A percentile compares a stretch with the other conserved stretches of the same genome.
Evolutionary conservation across 2,329 filamentous ascomycete genomes (phyloP).

Genomic region (Ophiosphaerella korrae): DNA sequence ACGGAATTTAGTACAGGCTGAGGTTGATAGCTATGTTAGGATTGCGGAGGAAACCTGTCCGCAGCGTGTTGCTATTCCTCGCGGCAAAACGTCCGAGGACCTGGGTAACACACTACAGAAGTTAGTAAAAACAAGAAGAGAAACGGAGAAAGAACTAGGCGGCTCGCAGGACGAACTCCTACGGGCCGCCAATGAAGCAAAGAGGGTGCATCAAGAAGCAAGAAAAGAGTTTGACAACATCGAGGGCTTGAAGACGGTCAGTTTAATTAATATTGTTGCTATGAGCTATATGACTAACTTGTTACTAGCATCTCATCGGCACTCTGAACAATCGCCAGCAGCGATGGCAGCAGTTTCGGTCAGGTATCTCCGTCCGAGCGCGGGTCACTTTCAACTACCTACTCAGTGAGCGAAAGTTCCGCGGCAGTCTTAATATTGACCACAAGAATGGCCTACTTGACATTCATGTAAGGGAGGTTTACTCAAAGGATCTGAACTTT

Average conservation of each 20-base stretch:
- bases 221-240: constrained; percentile 24
- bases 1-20: constrained; percentile 31
- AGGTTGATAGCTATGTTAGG: constrained; percentile 28
- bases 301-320: constrained; percentile 55
- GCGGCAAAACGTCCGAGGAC: constrained; percentile 36
- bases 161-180: constrained; percentile 41
- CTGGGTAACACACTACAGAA: constrained; percentile 39
- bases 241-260: constrained; percentile 21
- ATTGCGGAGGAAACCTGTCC: constrained; percentile 26
- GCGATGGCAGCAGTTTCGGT: constrained; percentile 82
- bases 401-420: constrained; percentile 85
- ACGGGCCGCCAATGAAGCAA: constrained; percentile 35
- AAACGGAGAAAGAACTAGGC: constrained; percentile 39
- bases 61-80: constrained; percentile 35
- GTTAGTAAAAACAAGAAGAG: constrained; percentile 33
- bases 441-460: constrained; percentile 76
- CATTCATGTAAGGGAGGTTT: constrained; percentile 63
- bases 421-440: constrained; percentile 78
- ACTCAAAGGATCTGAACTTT: background rate
- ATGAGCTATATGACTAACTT: constrained; percentile 5
- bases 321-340: constrained; percentile 72
- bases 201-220: constrained; percentile 26
- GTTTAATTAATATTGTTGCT: background rate
- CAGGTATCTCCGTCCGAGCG: constrained; percentile 82
- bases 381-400: constrained; percentile 87